Conservation (phyloP, 148 eudicot species). For the Cornus florida region DNA sequence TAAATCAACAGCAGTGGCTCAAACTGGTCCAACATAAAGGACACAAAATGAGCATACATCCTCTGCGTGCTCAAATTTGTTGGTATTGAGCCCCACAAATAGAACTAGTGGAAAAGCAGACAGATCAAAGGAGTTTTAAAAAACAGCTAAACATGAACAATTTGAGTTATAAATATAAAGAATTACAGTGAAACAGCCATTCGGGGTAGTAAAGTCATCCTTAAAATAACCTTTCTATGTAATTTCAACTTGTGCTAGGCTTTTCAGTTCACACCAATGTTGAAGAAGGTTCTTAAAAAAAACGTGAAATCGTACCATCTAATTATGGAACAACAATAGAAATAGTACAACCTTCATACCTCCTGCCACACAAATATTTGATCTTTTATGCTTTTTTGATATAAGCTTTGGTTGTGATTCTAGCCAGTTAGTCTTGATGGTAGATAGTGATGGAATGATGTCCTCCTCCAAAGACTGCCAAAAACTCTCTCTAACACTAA, state of each 20-base stretch:
- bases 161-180: too few relatives aligned
- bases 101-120: too few relatives aligned
- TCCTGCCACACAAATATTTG: conserved; percentile 89
- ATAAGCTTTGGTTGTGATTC: conserved; percentile 70
- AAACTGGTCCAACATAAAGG: too few relatives aligned
- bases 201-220: not conserved
- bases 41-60: too few relatives aligned
- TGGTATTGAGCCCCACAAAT: too few relatives aligned
- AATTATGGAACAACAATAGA: not conserved
- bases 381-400: conserved; percentile 55
- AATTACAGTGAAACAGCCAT: too few relatives aligned
- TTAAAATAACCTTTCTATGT: not conserved
- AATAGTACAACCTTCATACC: conserved; percentile 54
- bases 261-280: not conserved
- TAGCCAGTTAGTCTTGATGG: conserved; percentile 79
- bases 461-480: conserved; percentile 93
- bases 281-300: not conserved
- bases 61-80: too few relatives aligned
- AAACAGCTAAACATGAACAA: too few relatives aligned
- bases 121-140: too few relatives aligned
- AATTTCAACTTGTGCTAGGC: not conserved
- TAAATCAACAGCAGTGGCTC: too few relatives aligned
- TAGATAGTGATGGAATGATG: conserved; percentile 63
- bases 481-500: conserved; percentile 59
- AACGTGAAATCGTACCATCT: not conserved